A percentile compares a stretch with the other conserved stretches of the same genome.
Conservation (phyloP, 495 filamentous ascomycete genomes). For the Entonaema liquescens region DNA sequence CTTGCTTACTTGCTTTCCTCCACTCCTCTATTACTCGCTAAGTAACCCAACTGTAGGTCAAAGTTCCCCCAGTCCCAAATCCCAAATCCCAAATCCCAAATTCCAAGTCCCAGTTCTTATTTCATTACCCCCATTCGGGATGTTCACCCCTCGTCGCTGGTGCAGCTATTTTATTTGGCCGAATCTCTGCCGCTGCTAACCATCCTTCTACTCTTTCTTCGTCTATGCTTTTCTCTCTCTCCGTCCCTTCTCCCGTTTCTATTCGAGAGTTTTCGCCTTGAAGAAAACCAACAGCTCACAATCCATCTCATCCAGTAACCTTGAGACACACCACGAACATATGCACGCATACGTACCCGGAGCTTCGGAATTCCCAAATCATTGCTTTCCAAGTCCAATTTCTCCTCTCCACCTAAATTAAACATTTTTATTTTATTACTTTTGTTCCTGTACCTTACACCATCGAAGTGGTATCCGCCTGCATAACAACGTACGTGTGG, state of each 20-base stretch:
- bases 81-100: not conserved
- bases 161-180: conserved; percentile 41
- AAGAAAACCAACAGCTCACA: conserved; percentile 33
- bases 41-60: not conserved
- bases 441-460: conserved; percentile 40
- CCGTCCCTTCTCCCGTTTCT: conserved; percentile 5
- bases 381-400: conserved; percentile 31
- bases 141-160: conserved; percentile 24
- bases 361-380: conserved; percentile 40
- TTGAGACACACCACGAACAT: conserved; percentile 38
- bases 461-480: conserved; percentile 28
- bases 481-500: conserved; percentile 22
- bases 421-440: conserved; percentile 9
- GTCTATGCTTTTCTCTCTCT: conserved; percentile 1
- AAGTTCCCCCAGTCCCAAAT: not conserved
- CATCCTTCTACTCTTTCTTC: conserved; percentile 13
- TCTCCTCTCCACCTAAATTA: conserved; percentile 22
- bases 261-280: conserved; percentile 14
- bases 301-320: conserved; percentile 35
- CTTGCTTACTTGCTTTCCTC: not conserved
- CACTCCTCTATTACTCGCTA: not conserved
- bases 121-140: conserved; percentile 11
- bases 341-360: conserved; percentile 22
- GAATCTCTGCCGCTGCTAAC: conserved; percentile 41
- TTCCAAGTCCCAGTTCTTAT: conserved; percentile 1